Base-by-base conservation (phyloP, 805 yeast genomes). In the Cyberlindnera subsufficiens region DNA sequence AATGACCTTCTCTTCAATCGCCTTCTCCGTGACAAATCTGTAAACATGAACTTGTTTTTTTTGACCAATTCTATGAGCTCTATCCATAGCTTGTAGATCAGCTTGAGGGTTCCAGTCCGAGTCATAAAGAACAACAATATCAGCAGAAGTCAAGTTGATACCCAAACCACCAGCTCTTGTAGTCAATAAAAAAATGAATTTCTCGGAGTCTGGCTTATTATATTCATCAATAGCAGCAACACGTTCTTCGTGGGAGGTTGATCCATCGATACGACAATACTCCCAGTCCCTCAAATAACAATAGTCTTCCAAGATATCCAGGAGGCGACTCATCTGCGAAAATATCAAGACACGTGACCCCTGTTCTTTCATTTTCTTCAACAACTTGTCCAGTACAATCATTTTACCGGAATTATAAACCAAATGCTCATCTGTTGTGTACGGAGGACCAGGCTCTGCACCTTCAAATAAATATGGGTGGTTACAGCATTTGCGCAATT, bases 361-460 rank as follows among this genome's bases (percentile, higher is more conserved):
- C 40, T 82, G 78, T 30, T 65, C 71, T 53, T 80, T 75, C 60
- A 86, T 69, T 52, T 85, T 82, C 51, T 78, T 80, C 52, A 91
- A 66, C 58, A 90, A 68, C 56, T 87, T 87, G 60, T 90, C 98
- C 43, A 90, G 66, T 30, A 91, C 86, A 42, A 86, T 74, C 90
- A 90, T 86, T 61, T 90, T 90, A 27, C 96, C 96, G 6, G 96
- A 75, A 60, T 91, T 91, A 67, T 55, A 81, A n/a, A 90, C 82
- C 49, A 91, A 71, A 65, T 91, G 98, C 62, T 90, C 97, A 63
- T 89, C 97, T 1, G 95, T 91, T 1, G 97, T 91, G 58, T 73
- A 91, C 1, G 98, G 98, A 1, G 98, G 98, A 9, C 98, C 98
- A 0, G 97, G 98, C 63, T 90, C 98, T 1, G 98, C 99, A n/a